Evolutionary conservation across 192 early-diverging fungal species (phyloP).

Genomic region (Entomortierella parvispora): DNA sequence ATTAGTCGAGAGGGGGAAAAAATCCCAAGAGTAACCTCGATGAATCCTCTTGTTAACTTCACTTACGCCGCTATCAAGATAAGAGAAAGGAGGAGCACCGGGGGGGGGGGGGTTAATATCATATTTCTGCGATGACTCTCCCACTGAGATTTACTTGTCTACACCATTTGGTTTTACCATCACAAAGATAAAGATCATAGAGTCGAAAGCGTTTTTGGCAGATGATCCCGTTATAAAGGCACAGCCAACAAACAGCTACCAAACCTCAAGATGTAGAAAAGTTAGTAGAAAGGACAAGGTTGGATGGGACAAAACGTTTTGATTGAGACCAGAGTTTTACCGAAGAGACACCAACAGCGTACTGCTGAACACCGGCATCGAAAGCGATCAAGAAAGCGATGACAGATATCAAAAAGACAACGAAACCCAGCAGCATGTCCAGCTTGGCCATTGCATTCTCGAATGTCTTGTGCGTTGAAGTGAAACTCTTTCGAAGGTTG

Average conservation of each 20-base stretch:
- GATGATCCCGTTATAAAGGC: constrained; percentile 48
- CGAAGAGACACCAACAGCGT: constrained; percentile 38
- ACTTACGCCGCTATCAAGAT: no score
- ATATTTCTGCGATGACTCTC: no score
- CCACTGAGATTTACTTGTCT: no score
- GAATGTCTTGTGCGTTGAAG: constrained; percentile 44
- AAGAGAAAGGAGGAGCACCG: no score
- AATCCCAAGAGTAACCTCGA: no score
- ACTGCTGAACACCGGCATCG: constrained; percentile 43
- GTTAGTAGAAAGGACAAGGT: neutral
- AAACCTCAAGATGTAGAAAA: neutral
- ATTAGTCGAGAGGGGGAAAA: neutral
- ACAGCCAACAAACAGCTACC: constrained; percentile 34
- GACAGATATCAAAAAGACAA: constrained; percentile 24
- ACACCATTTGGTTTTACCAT: no score
- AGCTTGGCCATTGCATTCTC: constrained; percentile 48
- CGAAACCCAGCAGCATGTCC: constrained; percentile 31
- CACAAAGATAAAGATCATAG: constrained; percentile 48
- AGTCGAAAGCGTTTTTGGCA: constrained; percentile 47
- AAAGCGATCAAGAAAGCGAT: constrained; percentile 38
- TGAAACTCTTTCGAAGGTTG: constrained; percentile 37
- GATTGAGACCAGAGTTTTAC: constrained; percentile 3
- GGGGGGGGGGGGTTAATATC: no score
- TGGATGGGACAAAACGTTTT: neutral
- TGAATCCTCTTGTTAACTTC: no score